Conservation (phyloP, 805 yeast genomes). For the Candida namnaoensis region DNA sequence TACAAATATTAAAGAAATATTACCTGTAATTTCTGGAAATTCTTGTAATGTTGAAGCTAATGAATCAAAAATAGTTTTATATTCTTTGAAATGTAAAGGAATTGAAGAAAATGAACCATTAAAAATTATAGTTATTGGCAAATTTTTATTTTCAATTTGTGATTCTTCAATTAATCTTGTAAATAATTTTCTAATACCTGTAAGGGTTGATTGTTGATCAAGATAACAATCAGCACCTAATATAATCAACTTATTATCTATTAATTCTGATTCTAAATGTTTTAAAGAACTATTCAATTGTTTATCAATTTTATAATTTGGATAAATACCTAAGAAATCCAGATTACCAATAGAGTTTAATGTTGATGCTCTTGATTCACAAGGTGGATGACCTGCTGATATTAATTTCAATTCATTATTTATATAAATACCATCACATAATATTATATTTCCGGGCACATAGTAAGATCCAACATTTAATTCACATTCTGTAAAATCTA, state of each 20-base stretch:
- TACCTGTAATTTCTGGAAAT: constrained; percentile 42
- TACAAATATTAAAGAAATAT: constrained; percentile 57
- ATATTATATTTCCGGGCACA: constrained; percentile 65
- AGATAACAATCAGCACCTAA: constrained; percentile 71
- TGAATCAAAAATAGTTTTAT: constrained; percentile 64
- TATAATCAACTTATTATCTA: constrained; percentile 52
- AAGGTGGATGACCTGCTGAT: constrained; percentile 79
- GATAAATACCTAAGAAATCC: constrained; percentile 54
- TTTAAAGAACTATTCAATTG: constrained; percentile 46
- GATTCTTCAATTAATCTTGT: constrained; percentile 40
- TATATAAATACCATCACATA: constrained; percentile 81
- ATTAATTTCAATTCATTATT: constrained; percentile 64
- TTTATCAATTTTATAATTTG: constrained; percentile 50
- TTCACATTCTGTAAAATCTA: constrained; percentile 54
- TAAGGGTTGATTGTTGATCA: constrained; percentile 49
- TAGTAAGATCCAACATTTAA: constrained; percentile 60
- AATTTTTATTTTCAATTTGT: constrained; percentile 14
- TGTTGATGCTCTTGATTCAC: constrained; percentile 63
- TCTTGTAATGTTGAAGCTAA: constrained; percentile 57
- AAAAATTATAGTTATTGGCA: constrained; percentile 65
- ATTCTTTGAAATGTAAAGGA: constrained; percentile 54
- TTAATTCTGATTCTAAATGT: constrained; percentile 44
- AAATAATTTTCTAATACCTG: constrained; percentile 60
- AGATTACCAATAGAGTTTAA: constrained; percentile 68
- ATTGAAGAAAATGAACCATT: constrained; percentile 72